Evolutionary conservation across 2,329 filamentous ascomycete genomes (phyloP), one percentile per base, ranked within the genome.

Genomic region (Dactylellina parvicollis): DNA sequence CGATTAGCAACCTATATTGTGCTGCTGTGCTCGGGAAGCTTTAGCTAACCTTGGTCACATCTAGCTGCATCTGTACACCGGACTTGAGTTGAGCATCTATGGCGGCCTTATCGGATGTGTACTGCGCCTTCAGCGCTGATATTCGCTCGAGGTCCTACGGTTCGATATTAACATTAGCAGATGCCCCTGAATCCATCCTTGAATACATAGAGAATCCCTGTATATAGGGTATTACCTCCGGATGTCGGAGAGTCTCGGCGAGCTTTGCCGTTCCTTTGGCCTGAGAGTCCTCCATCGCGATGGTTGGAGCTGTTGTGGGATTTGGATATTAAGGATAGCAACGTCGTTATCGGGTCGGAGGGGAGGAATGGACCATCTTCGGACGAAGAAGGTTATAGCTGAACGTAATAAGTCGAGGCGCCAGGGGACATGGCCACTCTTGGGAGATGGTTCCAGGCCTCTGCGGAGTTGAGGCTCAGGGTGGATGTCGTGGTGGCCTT

Each of bases 161-260:
- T 30, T 30, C 30, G 24, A 46, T 12, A 5, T 5, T 5, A 36
- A 8, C 12, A 16, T 65, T 47, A 72, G 59, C n/a, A n/a, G n/a
- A n/a, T n/a, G n/a, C n/a, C n/a, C n/a, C n/a, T 22, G 47, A 36
- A 1, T 28, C 4, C 36, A 26, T 26, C 34, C 30, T 28, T 22
- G 16, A 20, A 20, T 14, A 30, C 4, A 24, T 26, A 32, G 5
- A 26, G 18, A 12, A 14, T 34, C 10, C 10, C 10, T n/a, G 8
- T 22, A 2, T 9, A 32, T 4, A 44, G 20, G 12, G 18, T 24
- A n/a, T 54, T 76, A 78, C 77, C 80, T 99, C 95, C 2, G 95
- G 92, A 80, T 96, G 92, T 79, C 92, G 92, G 77, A 99, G 89
- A 75, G 98, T 88, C 84, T 98, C 94, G 76, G 92, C 88, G 80